phyloP scores from a whole-genome alignment of 352 stramenopile genomes.

The Phytophthora multivora region DNA sequence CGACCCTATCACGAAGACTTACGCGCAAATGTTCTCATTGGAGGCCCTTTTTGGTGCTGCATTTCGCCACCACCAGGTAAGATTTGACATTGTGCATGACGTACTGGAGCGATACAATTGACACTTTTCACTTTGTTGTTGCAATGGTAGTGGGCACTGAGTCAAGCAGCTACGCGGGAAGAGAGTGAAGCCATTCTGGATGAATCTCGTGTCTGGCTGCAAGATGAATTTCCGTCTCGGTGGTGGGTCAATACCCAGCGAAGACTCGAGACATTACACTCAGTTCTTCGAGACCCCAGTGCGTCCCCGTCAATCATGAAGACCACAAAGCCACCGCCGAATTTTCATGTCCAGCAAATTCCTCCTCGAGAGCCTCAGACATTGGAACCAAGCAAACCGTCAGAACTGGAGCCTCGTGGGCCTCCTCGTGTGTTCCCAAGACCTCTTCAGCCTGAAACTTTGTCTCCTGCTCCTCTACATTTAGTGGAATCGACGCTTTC shows the following conservation, averaged over 20 bases:
- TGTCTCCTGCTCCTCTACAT: conserved; percentile 20
- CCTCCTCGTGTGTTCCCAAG: conserved; percentile 28
- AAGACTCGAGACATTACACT: conserved; percentile 23
- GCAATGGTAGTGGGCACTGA: conserved; percentile 49
- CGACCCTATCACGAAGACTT: conserved; percentile 59
- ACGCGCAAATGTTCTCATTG: conserved; percentile 64
- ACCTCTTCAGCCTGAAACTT: background rate
- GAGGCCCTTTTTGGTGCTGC: conserved; percentile 56
- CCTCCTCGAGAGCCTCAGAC: conserved; percentile 25
- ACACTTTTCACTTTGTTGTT: conserved; percentile 12
- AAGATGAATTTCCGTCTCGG: conserved; percentile 51
- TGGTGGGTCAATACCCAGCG: conserved; percentile 47
- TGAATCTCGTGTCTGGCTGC: conserved; percentile 42
- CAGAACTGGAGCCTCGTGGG: conserved; percentile 19
- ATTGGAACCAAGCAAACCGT: conserved; percentile 14
- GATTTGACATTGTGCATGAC: background rate
- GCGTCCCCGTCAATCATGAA: conserved; percentile 8
- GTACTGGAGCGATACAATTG: background rate
- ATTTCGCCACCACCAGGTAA: conserved; percentile 67
- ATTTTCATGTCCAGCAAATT: conserved; percentile 30
- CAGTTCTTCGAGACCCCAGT: background rate
- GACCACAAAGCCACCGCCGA: conserved; percentile 1
- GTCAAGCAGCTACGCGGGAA: conserved; percentile 42
- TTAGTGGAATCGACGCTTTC: conserved; percentile 26
- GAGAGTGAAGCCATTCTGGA: conserved; percentile 37